Evolutionary conservation across 805 yeast species (phyloP), one percentile per base, ranked within the genome.

Genomic region (Saccharomycopsis sp.): DNA sequence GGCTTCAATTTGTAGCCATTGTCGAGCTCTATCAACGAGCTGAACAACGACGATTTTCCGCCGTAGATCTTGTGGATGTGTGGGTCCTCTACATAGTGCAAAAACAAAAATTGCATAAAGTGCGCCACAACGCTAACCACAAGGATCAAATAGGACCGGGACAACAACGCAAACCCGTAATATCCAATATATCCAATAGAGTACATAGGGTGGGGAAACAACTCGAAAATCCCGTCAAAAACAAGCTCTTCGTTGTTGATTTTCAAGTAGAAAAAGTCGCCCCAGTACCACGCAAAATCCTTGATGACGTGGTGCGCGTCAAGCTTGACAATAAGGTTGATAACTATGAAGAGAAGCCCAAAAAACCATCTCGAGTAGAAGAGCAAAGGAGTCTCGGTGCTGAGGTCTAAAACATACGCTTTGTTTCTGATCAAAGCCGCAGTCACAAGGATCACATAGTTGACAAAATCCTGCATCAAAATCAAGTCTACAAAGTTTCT

Each of bases 211-310:
- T 89, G 96, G 18, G 96, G 96, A 15, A 91, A 89, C 78, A 89
- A 79, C 70, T 89, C 92, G 69, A 88, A 89, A 8, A 89, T 94
- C 48, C 96, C 96, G 68, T 89, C 96, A 71, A 89, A 89, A 34
- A 88, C 85, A 65, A 89, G 77, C 59, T 85, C 85, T 50, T 77
- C 71, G 57, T 81, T 83, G 67, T 77, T 81, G 62, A 80, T 81
- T 67, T 87, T 87, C 56, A 90, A 74, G 72, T 89, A 89, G 78
- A 89, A 89, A 72, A 89, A 89, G 71, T 89, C 96, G 24, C 96
- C 96, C 96, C 96, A 89, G 70, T 89, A 89, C 96, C 96, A 89
- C 9, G 96, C 96, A 68, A 84, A 89, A 67, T 89, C 96, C 69
- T 89, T 88, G 59, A 89, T 91, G 18, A 89, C 91, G 63, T 91